phyloP scores from a whole-genome alignment of 208 protist genomes.

The Leishmania tropica region DNA sequence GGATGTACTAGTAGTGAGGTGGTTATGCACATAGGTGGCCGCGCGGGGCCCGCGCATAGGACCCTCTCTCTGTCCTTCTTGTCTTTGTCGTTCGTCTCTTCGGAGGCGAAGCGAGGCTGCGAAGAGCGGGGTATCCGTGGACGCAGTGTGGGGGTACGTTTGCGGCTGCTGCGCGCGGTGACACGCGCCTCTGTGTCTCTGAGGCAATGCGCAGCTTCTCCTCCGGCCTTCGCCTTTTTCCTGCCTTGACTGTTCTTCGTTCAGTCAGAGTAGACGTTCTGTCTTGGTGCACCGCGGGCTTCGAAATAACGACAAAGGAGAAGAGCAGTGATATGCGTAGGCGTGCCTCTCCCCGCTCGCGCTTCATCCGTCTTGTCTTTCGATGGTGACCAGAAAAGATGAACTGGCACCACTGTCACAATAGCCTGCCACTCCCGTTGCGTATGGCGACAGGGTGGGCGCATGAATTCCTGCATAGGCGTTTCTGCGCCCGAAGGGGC shows the following conservation, averaged over 20 bases:
- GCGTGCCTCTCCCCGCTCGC: background rate
- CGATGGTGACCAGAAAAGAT: background rate
- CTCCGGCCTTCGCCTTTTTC: background rate
- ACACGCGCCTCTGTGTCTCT: background rate
- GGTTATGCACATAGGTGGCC: background rate
- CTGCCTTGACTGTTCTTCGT: background rate
- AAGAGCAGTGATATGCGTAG: background rate
- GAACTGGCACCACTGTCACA: background rate
- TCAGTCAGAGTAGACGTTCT: background rate
- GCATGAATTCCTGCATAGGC: background rate
- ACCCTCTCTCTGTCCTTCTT: background rate
- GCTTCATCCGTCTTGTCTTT: background rate
- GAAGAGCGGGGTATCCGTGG: no score
- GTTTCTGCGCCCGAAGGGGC: background rate
- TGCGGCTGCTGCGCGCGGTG: background rate
- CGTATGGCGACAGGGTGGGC: background rate
- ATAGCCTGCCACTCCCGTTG: background rate
- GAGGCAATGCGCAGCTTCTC: background rate
- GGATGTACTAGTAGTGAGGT: slow-evolving; percentile 1
- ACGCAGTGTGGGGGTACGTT: background rate
- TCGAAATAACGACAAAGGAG: background rate
- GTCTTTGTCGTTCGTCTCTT: background rate
- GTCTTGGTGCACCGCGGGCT: background rate
- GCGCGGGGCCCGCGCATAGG: background rate
- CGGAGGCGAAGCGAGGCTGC: background rate